Evolutionary conservation across 2,329 filamentous ascomycete species (phyloP), one percentile per base, ranked within the genome.

Genomic region (Alternaria sp.): DNA sequence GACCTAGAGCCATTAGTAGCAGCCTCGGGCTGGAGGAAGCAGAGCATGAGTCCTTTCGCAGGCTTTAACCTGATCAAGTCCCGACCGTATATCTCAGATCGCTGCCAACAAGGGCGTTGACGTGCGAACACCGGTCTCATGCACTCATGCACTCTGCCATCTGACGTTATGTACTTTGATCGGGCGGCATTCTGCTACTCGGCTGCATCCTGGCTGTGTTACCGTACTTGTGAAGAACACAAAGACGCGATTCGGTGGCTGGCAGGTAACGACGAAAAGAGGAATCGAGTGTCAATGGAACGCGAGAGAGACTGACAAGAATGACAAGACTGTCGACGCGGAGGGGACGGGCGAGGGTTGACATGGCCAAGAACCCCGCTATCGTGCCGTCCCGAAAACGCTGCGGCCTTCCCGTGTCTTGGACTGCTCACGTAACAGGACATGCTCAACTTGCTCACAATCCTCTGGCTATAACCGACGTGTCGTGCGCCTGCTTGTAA

Each of bases 31-130:
- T 21, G 52, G 54, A 54, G 64, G 58, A 40, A 67, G 71, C 70
- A 81, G 72, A 69, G 81, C 81, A 83, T 82, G 81, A 82, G 72
- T 82, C 78, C 80, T 83, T 82, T 82, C 80, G 81, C 81, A 81
- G 79, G 80, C 73, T 77, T 83, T 80, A 78, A 79, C 80, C 78
- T 81, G 80, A 81, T 82, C 81, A 82, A 83, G 81, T 83, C 83
- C 79, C 72, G 70, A 81, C 81, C 81, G 81, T 83, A 77, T 83
- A 65, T 83, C 81, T 83, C 81, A 83, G 81, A 81, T 76, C 77
- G 64, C 63, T 50, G 44, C 53, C 58, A 50, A 21, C 37, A 11
- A 41, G 37, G 34, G 51, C 8, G 39, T 17, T 26, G 36, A 37
- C 48, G 57, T 65, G 63, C 65, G 67, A 77, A 69, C 74, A 77